Evolutionary conservation across 2,329 filamentous ascomycete species (phyloP).

Genomic region (Aureobasidium musti): DNA sequence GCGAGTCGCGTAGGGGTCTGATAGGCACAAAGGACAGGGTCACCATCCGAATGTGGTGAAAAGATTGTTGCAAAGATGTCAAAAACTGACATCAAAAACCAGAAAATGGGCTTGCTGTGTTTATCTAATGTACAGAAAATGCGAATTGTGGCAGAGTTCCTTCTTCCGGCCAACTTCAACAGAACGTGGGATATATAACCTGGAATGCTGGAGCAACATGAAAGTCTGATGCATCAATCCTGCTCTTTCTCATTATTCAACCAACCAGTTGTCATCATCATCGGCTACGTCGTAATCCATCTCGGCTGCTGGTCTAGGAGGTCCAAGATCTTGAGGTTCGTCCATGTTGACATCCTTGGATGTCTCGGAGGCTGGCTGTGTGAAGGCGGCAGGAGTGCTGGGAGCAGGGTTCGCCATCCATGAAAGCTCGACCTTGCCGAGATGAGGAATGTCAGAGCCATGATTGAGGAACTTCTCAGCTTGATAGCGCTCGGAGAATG

Average conservation of each 20-base stretch:
- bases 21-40: not conserved
- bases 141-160: not conserved
- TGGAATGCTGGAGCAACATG: not conserved
- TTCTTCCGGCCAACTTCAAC: not conserved
- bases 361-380: conserved; percentile 30
- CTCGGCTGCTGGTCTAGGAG: conserved; percentile 35
- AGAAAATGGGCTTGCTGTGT: not conserved
- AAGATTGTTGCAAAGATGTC: not conserved
- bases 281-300: conserved; percentile 57
- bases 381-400: conserved; percentile 32
- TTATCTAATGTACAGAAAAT: conserved; percentile 11
- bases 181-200: not conserved
- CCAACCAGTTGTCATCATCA: conserved; percentile 49
- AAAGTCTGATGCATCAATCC: conserved; percentile 1
- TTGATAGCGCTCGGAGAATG: conserved; percentile 55
- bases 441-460: conserved; percentile 57
- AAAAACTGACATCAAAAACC: not conserved
- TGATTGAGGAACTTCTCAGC: conserved; percentile 58
- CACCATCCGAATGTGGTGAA: not conserved
- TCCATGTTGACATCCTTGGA: conserved; percentile 28
- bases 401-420: conserved; percentile 57
- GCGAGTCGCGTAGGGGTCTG: not conserved
- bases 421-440: conserved; percentile 64
- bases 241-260: conserved; percentile 9
- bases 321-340: conserved; percentile 20